Evolutionary conservation across 139 green algal species (phyloP), one percentile per base, ranked within the genome.

Genomic region (Parachlorella kessleri): DNA sequence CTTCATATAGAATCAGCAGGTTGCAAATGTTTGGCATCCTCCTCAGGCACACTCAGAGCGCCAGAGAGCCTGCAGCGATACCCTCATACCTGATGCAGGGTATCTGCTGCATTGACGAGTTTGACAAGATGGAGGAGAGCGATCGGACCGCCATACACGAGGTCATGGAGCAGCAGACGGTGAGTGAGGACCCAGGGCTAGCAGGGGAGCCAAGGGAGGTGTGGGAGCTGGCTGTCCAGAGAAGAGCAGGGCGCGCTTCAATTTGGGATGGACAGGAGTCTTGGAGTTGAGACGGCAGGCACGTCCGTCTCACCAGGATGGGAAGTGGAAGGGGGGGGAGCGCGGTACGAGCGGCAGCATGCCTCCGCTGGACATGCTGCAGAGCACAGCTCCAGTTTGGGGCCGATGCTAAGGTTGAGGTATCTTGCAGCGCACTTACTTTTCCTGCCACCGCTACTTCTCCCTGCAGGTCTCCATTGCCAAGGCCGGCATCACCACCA

Each of bases 71-170:
- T n/a, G n/a, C n/a, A n/a, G n/a, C n/a, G n/a, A n/a, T n/a, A n/a
- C n/a, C n/a, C n/a, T n/a, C n/a, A n/a, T n/a, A n/a, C 48, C 48
- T 3, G 14, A 7, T 54, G 63, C 76, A 77, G 77, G 97, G 97
- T 73, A 96, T 99, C 75, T 99, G 97, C 89, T 98, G 95, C 87
- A 99, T 99, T 70, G 97, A 99, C 71, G 97, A 99, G 89, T 99
- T 99, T 87, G 97, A 99, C 87, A 99, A 99, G 88, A 99, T 99
- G 97, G 97, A 99, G 75, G 97, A 99, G 76, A 79, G 78, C 14
- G 97, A 99, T 88, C 87, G 97, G 21, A 99, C 97, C 6, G 94
- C 97, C 69, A 99, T 99, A 66, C 96, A 99, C 81, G 96, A 99
- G 92, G 93, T 97, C 53, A 98, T 98, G 94, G 94, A 98, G 89